Conservation (phyloP, 768 basidiomycete genomes). For the Pleurotus giganteus region DNA sequence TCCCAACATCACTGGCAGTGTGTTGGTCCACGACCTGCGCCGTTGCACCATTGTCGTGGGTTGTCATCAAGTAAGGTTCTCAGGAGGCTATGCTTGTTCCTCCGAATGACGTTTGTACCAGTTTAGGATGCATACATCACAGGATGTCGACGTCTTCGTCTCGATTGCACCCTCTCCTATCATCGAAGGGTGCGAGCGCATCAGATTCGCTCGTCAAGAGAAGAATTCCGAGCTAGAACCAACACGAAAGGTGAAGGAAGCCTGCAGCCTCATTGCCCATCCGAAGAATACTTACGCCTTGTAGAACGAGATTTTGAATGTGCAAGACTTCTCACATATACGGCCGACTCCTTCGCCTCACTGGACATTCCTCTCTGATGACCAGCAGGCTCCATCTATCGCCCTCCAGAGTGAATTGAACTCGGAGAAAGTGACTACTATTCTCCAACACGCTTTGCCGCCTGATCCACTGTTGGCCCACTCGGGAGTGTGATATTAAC, state of each 20-base stretch:
- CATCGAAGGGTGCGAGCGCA: constrained; percentile 68
- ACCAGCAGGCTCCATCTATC: not conserved
- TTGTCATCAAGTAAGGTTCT: constrained; percentile 73
- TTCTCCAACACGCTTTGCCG: too few species aligned
- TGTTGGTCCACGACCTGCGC: constrained; percentile 63
- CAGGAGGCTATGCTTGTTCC: not conserved
- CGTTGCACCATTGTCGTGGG: constrained; percentile 66
- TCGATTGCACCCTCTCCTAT: constrained; percentile 69
- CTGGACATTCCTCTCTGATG: constrained; percentile 44
- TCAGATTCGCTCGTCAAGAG: constrained; percentile 70
- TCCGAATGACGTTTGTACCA: constrained; percentile 24
- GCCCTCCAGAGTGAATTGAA: not conserved
- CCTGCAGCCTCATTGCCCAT: not conserved
- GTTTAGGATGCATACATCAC: constrained; percentile 88
- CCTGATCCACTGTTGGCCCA: too few species aligned
- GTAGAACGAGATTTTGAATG: constrained; percentile 40
- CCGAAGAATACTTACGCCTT: not conserved
- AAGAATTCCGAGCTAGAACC: constrained; percentile 18
- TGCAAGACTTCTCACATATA: constrained; percentile 89
- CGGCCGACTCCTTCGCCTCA: constrained; percentile 74
- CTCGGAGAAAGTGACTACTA: not conserved
- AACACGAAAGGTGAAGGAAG: not conserved
- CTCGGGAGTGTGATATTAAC: too few species aligned
- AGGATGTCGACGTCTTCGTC: constrained; percentile 61
- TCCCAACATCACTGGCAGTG: constrained; percentile 66